Evolutionary conservation across 495 filamentous ascomycete genomes (phyloP).

Genomic region (Cercophora scortea): DNA sequence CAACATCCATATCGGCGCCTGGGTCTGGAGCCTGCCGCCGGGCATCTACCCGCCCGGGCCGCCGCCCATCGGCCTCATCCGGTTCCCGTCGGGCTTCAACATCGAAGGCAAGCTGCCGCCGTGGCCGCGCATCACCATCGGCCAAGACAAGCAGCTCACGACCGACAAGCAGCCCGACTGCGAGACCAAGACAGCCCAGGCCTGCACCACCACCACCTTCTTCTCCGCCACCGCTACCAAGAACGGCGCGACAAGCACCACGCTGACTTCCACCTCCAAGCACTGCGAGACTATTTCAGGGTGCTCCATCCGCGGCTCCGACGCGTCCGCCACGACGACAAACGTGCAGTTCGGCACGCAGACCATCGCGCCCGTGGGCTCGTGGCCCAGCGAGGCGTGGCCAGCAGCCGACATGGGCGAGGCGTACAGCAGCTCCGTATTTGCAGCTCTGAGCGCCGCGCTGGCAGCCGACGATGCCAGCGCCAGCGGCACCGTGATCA

Average conservation of each 20-base stretch:
- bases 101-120: conserved; percentile 5
- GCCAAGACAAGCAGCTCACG: conserved; percentile 2
- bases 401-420: not conserved
- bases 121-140: conserved; percentile 16
- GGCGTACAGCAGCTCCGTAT: not conserved
- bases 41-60: conserved; percentile 10
- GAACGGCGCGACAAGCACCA: not conserved
- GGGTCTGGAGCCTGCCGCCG: conserved; percentile 10
- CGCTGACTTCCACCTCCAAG: not conserved
- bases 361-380: not conserved
- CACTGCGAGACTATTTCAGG: conserved; percentile 3
- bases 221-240: not conserved
- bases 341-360: not conserved
- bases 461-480: not conserved
- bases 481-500: not conserved
- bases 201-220: conserved; percentile 3
- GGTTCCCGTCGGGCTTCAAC: conserved; percentile 3
- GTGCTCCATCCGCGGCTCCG: not conserved
- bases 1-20: conserved; percentile 4
- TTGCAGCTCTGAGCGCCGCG: not conserved
- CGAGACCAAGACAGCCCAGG: conserved; percentile 6
- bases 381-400: not conserved
- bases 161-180: conserved; percentile 1
- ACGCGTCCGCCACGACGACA: not conserved
- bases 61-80: conserved; percentile 3